These are phyloP conservation scores for Diaporthe vexans DNA, from an alignment of 2,329 filamentous ascomycete genomes.

Conservation along the genomic window DNA sequence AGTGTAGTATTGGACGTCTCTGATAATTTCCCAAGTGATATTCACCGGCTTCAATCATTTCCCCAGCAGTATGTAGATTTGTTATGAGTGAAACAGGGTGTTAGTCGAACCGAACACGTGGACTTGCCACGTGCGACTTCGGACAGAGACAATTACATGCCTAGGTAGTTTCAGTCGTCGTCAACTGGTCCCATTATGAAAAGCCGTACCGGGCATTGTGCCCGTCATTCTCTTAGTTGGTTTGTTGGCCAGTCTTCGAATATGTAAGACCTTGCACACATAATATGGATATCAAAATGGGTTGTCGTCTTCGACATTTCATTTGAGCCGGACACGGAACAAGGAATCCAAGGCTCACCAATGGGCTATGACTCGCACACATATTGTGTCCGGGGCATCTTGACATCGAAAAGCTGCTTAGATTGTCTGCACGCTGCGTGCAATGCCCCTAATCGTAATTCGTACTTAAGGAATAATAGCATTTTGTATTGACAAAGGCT, in stretches of 20 bases:
- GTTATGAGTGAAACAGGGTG: not conserved
- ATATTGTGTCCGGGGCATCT: not conserved
- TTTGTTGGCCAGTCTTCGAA: no score
- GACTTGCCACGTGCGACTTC: not conserved
- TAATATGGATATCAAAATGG: not conserved
- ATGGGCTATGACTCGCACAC: constrained; percentile 9
- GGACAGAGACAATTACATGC: not conserved
- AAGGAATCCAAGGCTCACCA: no score
- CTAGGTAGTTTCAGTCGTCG: not conserved
- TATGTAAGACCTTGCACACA: not conserved
- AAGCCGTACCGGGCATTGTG: no score
- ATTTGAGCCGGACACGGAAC: not conserved
- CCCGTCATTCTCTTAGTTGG: not conserved
- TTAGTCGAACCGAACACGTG: no score
- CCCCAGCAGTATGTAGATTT: not conserved
- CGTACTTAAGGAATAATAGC: no score
- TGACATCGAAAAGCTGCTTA: not conserved
- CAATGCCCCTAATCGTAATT: accelerated
- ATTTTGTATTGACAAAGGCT: not conserved
- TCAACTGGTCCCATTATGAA: no score
- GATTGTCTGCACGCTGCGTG: not conserved
- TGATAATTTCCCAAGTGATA: not conserved
- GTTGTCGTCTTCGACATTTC: not conserved
- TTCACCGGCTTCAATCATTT: not conserved
- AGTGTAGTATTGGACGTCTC: no score